These are phyloP conservation scores for Wickerhamiella cacticola DNA, from an alignment of 805 yeast species.

Conservation along the genomic window DNA sequence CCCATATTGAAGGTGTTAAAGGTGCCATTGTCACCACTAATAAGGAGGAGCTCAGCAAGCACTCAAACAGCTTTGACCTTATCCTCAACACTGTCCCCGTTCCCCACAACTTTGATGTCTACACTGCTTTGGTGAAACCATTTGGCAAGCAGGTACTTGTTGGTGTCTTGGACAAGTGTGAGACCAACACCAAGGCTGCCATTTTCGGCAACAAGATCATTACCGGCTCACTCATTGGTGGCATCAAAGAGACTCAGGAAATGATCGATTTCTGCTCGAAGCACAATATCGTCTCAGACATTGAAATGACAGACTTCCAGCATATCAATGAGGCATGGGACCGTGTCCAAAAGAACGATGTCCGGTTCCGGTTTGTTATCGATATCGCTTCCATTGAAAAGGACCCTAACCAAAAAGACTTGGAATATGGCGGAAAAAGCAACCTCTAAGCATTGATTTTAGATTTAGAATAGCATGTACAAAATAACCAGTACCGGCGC, in stretches of 20 bases:
- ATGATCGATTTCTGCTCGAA: constrained; percentile 55
- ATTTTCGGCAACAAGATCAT: constrained; percentile 31
- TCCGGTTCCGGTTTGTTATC: constrained; percentile 21
- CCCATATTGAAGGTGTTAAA: constrained; percentile 44
- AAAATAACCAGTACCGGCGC: no score
- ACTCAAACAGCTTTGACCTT: constrained; percentile 35
- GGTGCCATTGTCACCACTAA: constrained; percentile 41
- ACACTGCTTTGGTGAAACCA: constrained; percentile 42
- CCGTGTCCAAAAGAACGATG: constrained; percentile 17
- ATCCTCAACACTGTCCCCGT: constrained; percentile 43
- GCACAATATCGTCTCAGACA: constrained; percentile 48
- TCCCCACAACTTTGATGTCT: constrained; percentile 38
- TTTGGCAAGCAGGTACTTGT: constrained; percentile 50
- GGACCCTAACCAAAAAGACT: background rate
- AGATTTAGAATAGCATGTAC: no score
- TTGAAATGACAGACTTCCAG: constrained; percentile 43
- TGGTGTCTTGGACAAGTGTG: constrained; percentile 42
- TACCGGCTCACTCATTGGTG: constrained; percentile 45
- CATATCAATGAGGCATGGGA: constrained; percentile 18
- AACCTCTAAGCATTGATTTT: no score
- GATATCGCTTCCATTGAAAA: constrained; percentile 10
- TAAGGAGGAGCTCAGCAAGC: constrained; percentile 29
- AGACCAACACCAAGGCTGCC: constrained; percentile 32
- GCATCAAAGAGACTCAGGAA: constrained; percentile 51
- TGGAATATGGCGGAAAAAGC: background rate